These are phyloP conservation scores for Tetrapisispora fleetii DNA, from an alignment of 805 yeast genomes.

Conservation along the genomic window DNA sequence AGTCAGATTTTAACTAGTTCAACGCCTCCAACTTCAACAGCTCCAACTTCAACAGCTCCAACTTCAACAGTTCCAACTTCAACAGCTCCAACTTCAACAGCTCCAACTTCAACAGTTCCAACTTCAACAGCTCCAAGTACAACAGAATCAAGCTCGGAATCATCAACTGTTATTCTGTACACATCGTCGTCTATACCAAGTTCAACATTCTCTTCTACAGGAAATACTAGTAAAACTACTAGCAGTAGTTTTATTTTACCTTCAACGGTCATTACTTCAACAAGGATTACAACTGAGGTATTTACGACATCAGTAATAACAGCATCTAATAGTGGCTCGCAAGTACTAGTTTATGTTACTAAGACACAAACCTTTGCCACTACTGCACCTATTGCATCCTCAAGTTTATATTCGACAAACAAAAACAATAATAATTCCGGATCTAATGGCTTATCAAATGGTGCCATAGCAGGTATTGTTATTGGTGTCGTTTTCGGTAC, in stretches of 20 bases:
- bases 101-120: background rate
- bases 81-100: too few relatives aligned
- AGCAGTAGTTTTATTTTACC: background rate
- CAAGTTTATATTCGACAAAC: background rate
- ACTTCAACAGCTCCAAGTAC: constrained; percentile 1
- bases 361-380: constrained; percentile 20
- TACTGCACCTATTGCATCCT: constrained; percentile 6
- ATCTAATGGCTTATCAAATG: constrained; percentile 23
- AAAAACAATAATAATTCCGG: constrained; percentile 2
- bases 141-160: constrained; percentile 5
- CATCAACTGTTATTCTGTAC: background rate
- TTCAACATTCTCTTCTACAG: constrained; percentile 2
- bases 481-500: constrained; percentile 43
- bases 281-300: constrained; percentile 17
- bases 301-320: constrained; percentile 20
- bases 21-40: background rate
- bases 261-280: constrained; percentile 8
- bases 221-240: background rate
- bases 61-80: background rate
- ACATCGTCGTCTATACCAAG: background rate
- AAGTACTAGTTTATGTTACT: constrained; percentile 18
- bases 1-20: background rate
- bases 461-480: constrained; percentile 57
- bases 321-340: constrained; percentile 10
- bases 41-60: background rate